A percentile compares a stretch with the other conserved stretches of the same genome.
Conservation (phyloP, 2,329 filamentous ascomycete genomes). For the Alternaria atra region DNA sequence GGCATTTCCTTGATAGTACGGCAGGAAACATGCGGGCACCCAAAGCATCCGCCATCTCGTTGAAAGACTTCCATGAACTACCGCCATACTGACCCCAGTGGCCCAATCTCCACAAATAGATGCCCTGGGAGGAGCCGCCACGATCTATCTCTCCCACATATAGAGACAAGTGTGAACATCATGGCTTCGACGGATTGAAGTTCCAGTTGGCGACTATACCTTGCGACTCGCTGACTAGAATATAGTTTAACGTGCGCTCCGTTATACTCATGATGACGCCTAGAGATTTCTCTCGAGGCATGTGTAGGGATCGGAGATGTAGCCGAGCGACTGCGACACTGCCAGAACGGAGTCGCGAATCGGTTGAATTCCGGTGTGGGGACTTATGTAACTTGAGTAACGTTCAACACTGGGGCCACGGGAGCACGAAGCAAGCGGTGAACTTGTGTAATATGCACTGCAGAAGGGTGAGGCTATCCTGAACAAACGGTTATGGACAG, state of each 20-base stretch:
- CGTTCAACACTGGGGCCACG: constrained; percentile 20
- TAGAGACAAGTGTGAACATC: background rate
- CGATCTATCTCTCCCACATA: background rate
- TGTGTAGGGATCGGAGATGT: background rate
- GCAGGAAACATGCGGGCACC: constrained; percentile 3
- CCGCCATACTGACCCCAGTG: constrained; percentile 8
- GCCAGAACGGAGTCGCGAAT: constrained; percentile 28
- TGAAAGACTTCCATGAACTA: constrained; percentile 18
- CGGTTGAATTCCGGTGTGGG: constrained; percentile 29
- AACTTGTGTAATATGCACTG: constrained; percentile 30
- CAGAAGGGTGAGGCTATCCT: constrained; percentile 1
- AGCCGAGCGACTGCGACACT: background rate
- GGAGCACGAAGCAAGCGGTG: constrained; percentile 35
- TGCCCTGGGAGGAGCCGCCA: background rate
- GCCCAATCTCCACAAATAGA: background rate
- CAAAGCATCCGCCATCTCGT: constrained; percentile 1
- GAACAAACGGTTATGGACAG: background rate
- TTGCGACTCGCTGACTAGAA: constrained; percentile 30
- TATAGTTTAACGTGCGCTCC: constrained; percentile 10
- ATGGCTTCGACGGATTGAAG: constrained; percentile 11
- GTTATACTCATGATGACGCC: constrained; percentile 8
- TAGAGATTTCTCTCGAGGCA: background rate
- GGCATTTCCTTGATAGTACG: constrained; percentile 21
- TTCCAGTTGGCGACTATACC: constrained; percentile 28
- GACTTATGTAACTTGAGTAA: constrained; percentile 27